phyloP scores from a whole-genome alignment of 345 rosid species.

The Lumnitzera littorea region DNA sequence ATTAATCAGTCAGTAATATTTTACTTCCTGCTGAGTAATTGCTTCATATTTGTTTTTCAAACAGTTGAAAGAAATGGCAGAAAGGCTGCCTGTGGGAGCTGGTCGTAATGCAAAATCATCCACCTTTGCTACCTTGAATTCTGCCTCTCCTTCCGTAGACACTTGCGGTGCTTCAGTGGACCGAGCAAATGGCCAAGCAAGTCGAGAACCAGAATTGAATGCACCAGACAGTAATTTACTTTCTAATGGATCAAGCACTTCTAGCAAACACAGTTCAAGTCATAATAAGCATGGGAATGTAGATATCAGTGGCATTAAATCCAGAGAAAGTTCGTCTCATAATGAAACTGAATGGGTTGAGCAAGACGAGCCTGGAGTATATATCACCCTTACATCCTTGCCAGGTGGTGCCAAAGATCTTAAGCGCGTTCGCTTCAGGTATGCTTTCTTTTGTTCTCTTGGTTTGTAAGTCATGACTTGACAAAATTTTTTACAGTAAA shows the following conservation, averaged over 20 bases:
- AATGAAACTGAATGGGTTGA: constrained; percentile 88
- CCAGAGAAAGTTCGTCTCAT: constrained; percentile 57
- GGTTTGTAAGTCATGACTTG: not conserved
- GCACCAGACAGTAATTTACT: constrained; percentile 31
- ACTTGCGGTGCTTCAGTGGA: constrained; percentile 36
- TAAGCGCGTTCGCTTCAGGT: constrained; percentile 99
- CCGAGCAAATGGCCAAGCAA: constrained; percentile 29
- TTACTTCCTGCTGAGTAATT: constrained; percentile 4
- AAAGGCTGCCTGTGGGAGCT: constrained; percentile 70
- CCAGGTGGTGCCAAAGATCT: constrained; percentile 90
- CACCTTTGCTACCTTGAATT: constrained; percentile 48
- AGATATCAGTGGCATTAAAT: constrained; percentile 59
- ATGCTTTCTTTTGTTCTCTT: constrained; percentile 6
- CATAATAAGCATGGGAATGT: constrained; percentile 44
- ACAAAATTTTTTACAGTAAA: not conserved
- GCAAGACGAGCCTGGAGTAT: constrained; percentile 96
- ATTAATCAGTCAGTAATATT: not conserved
- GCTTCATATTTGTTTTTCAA: constrained; percentile 3
- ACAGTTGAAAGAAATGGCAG: constrained; percentile 72
- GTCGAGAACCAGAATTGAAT: constrained; percentile 41
- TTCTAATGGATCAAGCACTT: constrained; percentile 42
- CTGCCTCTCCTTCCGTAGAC: constrained; percentile 44
- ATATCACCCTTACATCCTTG: constrained; percentile 81
- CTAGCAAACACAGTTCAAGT: constrained; percentile 33
- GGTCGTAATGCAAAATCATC: constrained; percentile 42